Evolutionary conservation across 495 filamentous ascomycete genomes (phyloP).

Genomic region (Lophiotrema nucula): DNA sequence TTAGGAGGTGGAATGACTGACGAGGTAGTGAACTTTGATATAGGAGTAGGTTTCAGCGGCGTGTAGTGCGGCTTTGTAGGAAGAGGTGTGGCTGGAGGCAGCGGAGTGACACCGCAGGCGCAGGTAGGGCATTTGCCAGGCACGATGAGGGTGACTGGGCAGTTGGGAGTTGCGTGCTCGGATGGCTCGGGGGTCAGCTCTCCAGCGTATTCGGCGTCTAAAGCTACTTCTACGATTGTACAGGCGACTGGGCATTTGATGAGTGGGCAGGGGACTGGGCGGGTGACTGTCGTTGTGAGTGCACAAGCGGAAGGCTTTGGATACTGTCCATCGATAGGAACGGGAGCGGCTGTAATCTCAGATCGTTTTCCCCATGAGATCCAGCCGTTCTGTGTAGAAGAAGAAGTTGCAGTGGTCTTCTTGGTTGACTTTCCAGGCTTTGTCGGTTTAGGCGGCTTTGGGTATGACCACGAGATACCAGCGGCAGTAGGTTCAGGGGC

Average conservation of each 20-base stretch:
- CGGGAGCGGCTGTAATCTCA: not conserved
- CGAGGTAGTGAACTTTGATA: not conserved
- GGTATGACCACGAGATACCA: too few species aligned
- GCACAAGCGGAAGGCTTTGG: not conserved
- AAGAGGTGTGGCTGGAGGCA: not conserved
- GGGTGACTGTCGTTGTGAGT: constrained; percentile 4
- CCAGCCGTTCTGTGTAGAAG: not conserved
- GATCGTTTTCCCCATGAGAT: not conserved
- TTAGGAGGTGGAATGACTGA: not conserved
- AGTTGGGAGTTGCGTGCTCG: not conserved
- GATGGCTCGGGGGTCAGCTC: not conserved
- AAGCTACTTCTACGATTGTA: too few species aligned
- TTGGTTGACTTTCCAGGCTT: not conserved
- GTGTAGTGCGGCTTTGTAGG: not conserved
- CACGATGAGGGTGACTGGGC: constrained; percentile 15
- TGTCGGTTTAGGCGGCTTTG: not conserved
- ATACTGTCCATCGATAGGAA: too few species aligned
- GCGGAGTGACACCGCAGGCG: not conserved
- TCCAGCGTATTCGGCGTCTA: too few species aligned
- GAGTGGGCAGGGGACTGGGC: constrained; percentile 11
- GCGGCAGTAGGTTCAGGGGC: constrained; percentile 16
- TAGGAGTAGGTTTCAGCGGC: too few species aligned
- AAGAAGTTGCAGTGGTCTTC: not conserved
- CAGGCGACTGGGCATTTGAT: constrained; percentile 6
- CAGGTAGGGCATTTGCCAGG: constrained; percentile 14